Evolutionary conservation across 306 rosid species (phyloP), one percentile per base, ranked within the genome.

Genomic region (Arachis hypogaea): DNA sequence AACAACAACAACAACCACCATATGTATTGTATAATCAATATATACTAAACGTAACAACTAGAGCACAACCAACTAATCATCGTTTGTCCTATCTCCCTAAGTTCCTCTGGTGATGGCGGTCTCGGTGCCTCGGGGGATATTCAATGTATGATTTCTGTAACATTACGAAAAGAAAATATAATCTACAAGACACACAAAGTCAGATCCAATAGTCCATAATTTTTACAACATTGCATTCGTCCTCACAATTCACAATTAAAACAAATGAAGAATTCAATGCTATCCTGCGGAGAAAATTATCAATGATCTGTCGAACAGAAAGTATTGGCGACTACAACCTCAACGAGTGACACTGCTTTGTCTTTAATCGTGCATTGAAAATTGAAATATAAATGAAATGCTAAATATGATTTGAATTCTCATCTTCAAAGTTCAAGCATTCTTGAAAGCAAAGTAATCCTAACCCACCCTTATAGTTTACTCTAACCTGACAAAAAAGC

Each of bases 41-140:
- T 3, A 44, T 56, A 47, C 36, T 49, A 52, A 43, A 36, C 75
- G 44, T 28, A 43, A 58, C 51, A 28, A 18, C 61, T 36, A 55
- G 49, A 54, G 41, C 77, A 69, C 47, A 65, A 29, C 55, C 72
- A 68, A 71, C 55, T 29, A 59, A 95, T 91, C 60, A 87, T 74
- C 77, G 90, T 92, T 1, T 91, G 87, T 1, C 94, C 95, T 91
- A 79, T 85, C 86, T 90, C 93, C 81, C 96, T 64, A 45, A 90
- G 78, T 79, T 88, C 93, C 79, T 90, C 98, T 0, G 96, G 97
- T 3, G 98, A 84, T 0, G 90, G 97, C 50, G 97, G 98, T 85
- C 88, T 86, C 0, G 81, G 85, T 63, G 80, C 89, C 68, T 90
- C 0, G 85, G 85, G 5, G 98, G 98, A 80, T 88, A 90, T 29